Base-by-base conservation (phyloP, 2,329 filamentous ascomycete species). In the Diaporthe caulivora region DNA sequence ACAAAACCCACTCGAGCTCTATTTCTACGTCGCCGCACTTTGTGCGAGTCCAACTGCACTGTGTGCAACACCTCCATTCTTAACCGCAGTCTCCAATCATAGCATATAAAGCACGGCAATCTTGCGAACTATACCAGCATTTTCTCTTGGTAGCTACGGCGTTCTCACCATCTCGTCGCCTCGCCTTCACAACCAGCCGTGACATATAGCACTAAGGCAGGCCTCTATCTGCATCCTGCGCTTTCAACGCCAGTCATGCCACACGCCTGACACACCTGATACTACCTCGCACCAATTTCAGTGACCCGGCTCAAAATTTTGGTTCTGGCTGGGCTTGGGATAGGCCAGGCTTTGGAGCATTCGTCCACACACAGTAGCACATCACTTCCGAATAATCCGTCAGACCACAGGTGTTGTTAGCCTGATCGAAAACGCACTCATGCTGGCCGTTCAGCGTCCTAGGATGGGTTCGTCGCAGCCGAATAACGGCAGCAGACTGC, bases 401-500 rank as follows among this genome's bases (percentile, higher is more conserved):
- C 55, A 71, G 55, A 51, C 55, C 55, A 60, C 64, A 72, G 54
- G 67, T 54, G 74, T n/a, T n/a, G 21, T 53, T 62, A 31, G 24
- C 15, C 47, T 53, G n/a, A 24, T 53, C 24, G 64, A 79, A 79
- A 78, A 81, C 84, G 87, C 84, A 85, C 83, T 82, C 86, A 91
- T 91, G 89, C 87, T 90, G 79, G 87, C 86, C 78, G 81, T 88
- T 83, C 86, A 87, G 80, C 86, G 82, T 86, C 86, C 85, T 81
- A 89, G 84, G 81, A 91, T 91, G 89, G 88, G 85, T 87, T 88
- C 88, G 83, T 86, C 85, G 83, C 87, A 87, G 83, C 86, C 87
- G 81, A 84, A 87, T 78, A 86, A 90, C 78, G 83, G 86, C 72
- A 86, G 88, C 76, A 72, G 55, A 54, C 84, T 89, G 80, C 89